Conservation (phyloP, 2,329 filamentous ascomycete species). For the Cladosporium sp. region DNA sequence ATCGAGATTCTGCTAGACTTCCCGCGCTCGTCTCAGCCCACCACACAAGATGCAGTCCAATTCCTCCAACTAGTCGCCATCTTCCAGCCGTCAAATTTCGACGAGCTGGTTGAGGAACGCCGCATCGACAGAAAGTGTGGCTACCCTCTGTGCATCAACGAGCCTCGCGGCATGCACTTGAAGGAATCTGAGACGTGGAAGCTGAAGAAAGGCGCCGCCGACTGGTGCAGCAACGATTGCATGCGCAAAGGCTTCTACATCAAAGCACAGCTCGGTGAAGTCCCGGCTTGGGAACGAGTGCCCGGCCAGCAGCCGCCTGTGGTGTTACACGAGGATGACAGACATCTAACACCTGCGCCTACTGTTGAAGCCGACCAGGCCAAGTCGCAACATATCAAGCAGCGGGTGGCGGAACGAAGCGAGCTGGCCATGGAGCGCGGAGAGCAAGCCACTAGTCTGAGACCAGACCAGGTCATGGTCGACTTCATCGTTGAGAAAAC, state of each 20-base stretch:
- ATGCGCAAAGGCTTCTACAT: conserved; percentile 79
- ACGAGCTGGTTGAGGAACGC: conserved; percentile 83
- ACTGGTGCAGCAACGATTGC: conserved; percentile 84
- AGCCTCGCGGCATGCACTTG: conserved; percentile 56
- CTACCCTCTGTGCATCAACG: conserved; percentile 73
- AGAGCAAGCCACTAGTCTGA: conserved; percentile 38
- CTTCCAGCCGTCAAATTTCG: conserved; percentile 88
- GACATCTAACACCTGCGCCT: conserved; percentile 3
- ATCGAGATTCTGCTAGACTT: conserved; percentile 71
- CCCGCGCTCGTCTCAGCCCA: conserved; percentile 54
- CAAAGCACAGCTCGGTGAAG: conserved; percentile 83
- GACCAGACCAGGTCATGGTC: conserved; percentile 37
- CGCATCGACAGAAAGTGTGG: conserved; percentile 82
- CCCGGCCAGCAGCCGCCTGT: conserved; percentile 47
- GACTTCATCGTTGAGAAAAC: conserved; percentile 39
- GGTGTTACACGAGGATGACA: conserved; percentile 42
- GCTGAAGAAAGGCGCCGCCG: conserved; percentile 72
- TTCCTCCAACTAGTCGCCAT: conserved; percentile 69
- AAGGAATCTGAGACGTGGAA: conserved; percentile 60
- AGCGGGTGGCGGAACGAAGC: conserved; percentile 30
- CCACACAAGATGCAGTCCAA: conserved; percentile 59
- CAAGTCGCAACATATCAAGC: neutral
- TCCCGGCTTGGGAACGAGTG: conserved; percentile 80
- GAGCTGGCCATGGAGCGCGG: conserved; percentile 50
- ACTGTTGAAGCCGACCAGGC: neutral